These are phyloP conservation scores for Pythium sp. DNA, from an alignment of 352 stramenopile genomes.

Conservation along the genomic window DNA sequence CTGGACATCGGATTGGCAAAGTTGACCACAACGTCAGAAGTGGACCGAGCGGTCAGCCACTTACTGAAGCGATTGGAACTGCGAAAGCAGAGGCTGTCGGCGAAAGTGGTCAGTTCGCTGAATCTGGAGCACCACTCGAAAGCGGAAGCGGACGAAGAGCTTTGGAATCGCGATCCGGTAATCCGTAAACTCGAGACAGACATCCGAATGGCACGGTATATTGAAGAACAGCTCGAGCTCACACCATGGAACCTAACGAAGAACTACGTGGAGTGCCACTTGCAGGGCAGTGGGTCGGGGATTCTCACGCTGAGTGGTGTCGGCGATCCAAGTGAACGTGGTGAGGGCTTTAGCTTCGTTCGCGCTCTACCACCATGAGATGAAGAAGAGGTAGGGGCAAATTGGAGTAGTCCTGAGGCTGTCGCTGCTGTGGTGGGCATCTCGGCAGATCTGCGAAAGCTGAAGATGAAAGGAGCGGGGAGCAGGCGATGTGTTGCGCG, in stretches of 20 bases:
- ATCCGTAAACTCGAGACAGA: conserved; percentile 74
- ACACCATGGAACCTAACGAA: conserved; percentile 84
- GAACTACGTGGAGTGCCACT: conserved; percentile 83
- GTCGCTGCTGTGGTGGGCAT: conserved; percentile 75
- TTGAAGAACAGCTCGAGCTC: conserved; percentile 76
- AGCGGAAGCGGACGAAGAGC: conserved; percentile 59
- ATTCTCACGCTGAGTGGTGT: conserved; percentile 78
- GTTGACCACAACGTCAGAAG: conserved; percentile 61
- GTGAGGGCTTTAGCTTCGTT: conserved; percentile 85
- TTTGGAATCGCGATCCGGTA: conserved; percentile 66
- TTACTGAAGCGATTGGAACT: conserved; percentile 69
- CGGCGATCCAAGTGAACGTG: conserved; percentile 72
- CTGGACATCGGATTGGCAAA: conserved; percentile 83
- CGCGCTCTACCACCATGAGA: conserved; percentile 66
- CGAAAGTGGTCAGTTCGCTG: conserved; percentile 43
- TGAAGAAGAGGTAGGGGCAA: conserved; percentile 63
- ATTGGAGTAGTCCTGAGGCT: conserved; percentile 76
- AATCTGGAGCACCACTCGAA: conserved; percentile 49
- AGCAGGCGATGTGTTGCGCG: conserved; percentile 74
- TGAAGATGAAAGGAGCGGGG: conserved; percentile 86
- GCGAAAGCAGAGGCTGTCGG: conserved; percentile 51
- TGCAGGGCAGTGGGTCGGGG: conserved; percentile 79
- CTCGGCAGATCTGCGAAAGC: conserved; percentile 77
- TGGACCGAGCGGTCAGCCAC: conserved; percentile 71
- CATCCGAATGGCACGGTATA: conserved; percentile 78